Evolutionary conservation across 176 grass and related monocot species (phyloP).

Genomic region (Chloris gayana): DNA sequence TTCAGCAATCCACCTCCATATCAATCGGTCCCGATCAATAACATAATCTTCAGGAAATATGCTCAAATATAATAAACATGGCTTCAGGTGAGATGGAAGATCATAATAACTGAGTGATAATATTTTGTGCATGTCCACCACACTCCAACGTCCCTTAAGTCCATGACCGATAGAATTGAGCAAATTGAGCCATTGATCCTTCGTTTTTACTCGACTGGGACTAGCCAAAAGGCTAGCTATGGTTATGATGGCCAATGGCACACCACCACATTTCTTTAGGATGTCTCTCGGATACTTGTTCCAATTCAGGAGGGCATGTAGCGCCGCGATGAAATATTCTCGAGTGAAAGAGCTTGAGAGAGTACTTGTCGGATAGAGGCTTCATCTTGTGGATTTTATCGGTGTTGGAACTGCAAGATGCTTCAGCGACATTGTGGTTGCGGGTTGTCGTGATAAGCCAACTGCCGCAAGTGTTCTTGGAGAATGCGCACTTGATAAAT

Average conservation of each 20-base stretch:
- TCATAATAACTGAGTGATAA: conserved; percentile 16
- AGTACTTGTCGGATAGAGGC: no score
- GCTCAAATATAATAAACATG: neutral
- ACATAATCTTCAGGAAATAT: neutral
- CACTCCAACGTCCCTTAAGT: no score
- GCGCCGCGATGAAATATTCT: no score
- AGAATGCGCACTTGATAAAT: neutral
- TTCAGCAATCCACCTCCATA: conserved; percentile 18
- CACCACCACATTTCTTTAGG: neutral
- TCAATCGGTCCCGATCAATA: neutral
- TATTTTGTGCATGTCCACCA: neutral
- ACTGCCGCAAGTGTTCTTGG: neutral
- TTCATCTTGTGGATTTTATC: no score
- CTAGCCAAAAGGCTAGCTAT: neutral
- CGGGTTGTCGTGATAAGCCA: neutral
- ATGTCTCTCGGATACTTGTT: neutral
- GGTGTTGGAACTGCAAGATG: no score
- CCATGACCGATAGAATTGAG: neutral
- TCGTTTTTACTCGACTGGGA: neutral
- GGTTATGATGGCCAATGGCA: neutral
- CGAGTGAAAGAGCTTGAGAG: no score
- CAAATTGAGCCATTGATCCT: neutral
- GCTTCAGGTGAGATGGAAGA: neutral
- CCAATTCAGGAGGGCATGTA: neutral
- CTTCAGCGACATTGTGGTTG: neutral